These are phyloP conservation scores for Solanum medicagineum DNA, from an alignment of 257 asterid genomes.

Conservation along the genomic window DNA sequence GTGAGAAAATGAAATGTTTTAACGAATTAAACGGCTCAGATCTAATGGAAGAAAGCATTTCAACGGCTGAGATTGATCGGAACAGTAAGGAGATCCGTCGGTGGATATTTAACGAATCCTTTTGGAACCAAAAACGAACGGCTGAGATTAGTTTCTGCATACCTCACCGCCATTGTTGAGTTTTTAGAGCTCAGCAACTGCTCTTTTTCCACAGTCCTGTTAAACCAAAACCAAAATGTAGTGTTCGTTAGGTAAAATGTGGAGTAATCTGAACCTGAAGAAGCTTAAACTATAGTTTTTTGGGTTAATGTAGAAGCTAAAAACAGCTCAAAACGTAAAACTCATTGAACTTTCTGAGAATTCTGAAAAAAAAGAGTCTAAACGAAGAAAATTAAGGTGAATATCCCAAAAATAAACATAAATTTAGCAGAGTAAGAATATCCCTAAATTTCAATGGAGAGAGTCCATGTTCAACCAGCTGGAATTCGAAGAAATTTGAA, in stretches of 20 bases:
- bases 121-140: conserved; percentile 11
- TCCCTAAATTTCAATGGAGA: background rate
- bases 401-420: background rate
- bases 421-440: background rate
- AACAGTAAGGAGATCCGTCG: conserved; percentile 24
- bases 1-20: background rate
- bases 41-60: conserved; percentile 20
- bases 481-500: background rate
- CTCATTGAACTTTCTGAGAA: background rate
- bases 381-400: background rate
- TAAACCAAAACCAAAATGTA: background rate
- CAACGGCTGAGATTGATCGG: conserved; percentile 26
- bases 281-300: background rate
- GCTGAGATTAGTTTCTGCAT: conserved; percentile 19
- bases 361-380: background rate
- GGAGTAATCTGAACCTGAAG: background rate
- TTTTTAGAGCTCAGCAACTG: conserved; percentile 47
- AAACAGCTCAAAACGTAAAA: background rate
- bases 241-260: background rate
- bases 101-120: conserved; percentile 9
- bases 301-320: background rate
- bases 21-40: conserved; percentile 45
- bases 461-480: background rate
- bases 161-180: conserved; percentile 76
- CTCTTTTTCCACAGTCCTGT: conserved; percentile 37